These are phyloP conservation scores for Diaporthe citrichinensis DNA, from an alignment of 2,329 filamentous ascomycete genomes.

Conservation along the genomic window DNA sequence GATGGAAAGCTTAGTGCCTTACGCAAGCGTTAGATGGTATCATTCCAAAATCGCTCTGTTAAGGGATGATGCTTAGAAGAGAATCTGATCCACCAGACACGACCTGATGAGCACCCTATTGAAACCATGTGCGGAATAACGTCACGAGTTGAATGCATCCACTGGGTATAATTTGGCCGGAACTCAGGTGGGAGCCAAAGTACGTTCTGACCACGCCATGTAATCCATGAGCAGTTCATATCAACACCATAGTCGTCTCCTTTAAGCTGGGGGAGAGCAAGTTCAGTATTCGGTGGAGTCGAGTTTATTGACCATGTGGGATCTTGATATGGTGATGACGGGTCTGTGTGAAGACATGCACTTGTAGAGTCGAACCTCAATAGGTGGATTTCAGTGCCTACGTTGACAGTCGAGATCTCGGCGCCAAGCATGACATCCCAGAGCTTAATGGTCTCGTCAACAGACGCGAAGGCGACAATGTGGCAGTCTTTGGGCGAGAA, in stretches of 20 bases:
- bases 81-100: background rate
- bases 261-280: background rate
- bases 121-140: too few species aligned
- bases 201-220: background rate
- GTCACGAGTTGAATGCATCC: background rate
- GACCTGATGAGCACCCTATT: background rate
- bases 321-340: too few species aligned
- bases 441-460: background rate
- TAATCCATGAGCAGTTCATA: background rate
- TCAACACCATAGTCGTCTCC: background rate
- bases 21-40: too few species aligned
- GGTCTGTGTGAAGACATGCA: background rate
- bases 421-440: background rate
- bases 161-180: background rate
- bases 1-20: too few species aligned
- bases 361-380: background rate
- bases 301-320: too few species aligned
- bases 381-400: slow-evolving; percentile 15
- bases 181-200: background rate
- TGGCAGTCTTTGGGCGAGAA: slow-evolving; percentile 33
- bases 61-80: background rate
- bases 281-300: too few species aligned
- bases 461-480: background rate
- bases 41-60: too few species aligned
- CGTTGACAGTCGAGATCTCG: slow-evolving; percentile 42